Evolutionary conservation across 2,329 filamentous ascomycete species (phyloP).

Genomic region (Diplodia scrobiculata): DNA sequence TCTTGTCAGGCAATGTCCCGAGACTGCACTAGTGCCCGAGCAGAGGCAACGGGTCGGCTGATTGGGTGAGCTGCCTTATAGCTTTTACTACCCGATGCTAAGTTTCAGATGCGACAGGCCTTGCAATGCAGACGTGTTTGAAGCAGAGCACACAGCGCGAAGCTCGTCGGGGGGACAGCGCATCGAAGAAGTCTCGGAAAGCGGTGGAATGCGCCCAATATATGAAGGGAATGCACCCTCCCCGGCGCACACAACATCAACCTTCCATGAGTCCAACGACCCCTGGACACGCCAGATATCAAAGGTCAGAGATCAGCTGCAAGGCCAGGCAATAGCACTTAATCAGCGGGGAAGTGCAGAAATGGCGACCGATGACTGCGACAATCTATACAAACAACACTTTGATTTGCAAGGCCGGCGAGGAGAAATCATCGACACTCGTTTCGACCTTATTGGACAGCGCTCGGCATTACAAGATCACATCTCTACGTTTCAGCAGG

Average conservation of each 20-base stretch:
- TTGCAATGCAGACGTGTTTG: not conserved
- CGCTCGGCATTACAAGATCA: not conserved
- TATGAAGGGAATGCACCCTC: conserved; percentile 3
- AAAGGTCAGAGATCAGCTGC: no score
- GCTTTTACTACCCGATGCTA: not conserved
- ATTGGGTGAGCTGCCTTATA: conserved; percentile 2
- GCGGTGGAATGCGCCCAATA: not conserved
- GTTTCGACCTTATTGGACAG: not conserved
- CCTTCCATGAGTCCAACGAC: not conserved
- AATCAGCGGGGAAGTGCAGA: not conserved
- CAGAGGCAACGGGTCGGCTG: not conserved
- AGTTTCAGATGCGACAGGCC: not conserved
- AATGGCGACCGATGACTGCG: not conserved
- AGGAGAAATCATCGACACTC: not conserved
- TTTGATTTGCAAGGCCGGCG: not conserved
- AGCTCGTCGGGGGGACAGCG: not conserved
- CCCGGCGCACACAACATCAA: not conserved
- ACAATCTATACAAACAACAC: not conserved
- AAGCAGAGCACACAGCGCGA: not conserved
- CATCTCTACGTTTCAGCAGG: not conserved
- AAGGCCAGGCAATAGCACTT: not conserved
- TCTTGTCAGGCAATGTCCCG: not conserved
- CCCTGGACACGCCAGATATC: not conserved
- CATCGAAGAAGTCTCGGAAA: not conserved
- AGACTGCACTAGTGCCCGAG: not conserved